phyloP scores from a whole-genome alignment of 306 rosid genomes.

The Vigna nakashimae region DNA sequence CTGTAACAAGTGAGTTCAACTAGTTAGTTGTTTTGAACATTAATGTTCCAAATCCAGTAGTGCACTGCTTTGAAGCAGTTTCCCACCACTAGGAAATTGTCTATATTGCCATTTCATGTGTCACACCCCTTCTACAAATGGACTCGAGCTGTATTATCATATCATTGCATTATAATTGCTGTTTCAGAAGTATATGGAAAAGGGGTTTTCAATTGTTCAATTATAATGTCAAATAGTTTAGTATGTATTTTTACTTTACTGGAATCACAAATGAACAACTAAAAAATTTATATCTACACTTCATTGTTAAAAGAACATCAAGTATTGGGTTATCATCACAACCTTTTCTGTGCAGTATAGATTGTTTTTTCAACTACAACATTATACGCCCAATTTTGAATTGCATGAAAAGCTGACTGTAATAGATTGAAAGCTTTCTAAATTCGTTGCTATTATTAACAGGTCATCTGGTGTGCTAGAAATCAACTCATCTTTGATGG shows the following conservation, averaged over 20 bases:
- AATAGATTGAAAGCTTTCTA: neutral
- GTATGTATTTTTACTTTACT: slow-evolving; percentile 3
- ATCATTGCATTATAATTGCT: slow-evolving; percentile 10
- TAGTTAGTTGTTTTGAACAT: slow-evolving; percentile 9
- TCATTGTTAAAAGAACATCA: slow-evolving; percentile 2
- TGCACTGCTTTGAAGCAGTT: slow-evolving; percentile 18
- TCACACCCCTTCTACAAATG: slow-evolving; percentile 23
- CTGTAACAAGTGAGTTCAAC: slow-evolving; percentile 35
- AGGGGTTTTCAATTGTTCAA: neutral
- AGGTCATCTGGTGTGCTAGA: neutral
- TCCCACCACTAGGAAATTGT: slow-evolving; percentile 44
- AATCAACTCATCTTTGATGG: neutral
- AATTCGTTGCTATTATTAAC: neutral
- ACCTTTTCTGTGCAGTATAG: neutral
- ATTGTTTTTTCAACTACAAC: neutral
- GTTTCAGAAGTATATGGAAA: slow-evolving; percentile 25
- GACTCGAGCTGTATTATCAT: slow-evolving; percentile 24
- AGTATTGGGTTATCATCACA: neutral
- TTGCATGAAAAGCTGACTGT: neutral
- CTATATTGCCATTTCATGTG: slow-evolving; percentile 16
- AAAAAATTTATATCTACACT: neutral
- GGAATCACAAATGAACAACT: neutral
- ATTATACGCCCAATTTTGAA: neutral
- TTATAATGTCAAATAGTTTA: neutral
- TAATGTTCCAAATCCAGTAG: neutral